Percentiles rank a stretch among this genome's conserved stretches.
These are phyloP conservation scores for Teratosphaeria zuluensis DNA, from an alignment of 2,329 filamentous ascomycete genomes.

Conservation along the genomic window DNA sequence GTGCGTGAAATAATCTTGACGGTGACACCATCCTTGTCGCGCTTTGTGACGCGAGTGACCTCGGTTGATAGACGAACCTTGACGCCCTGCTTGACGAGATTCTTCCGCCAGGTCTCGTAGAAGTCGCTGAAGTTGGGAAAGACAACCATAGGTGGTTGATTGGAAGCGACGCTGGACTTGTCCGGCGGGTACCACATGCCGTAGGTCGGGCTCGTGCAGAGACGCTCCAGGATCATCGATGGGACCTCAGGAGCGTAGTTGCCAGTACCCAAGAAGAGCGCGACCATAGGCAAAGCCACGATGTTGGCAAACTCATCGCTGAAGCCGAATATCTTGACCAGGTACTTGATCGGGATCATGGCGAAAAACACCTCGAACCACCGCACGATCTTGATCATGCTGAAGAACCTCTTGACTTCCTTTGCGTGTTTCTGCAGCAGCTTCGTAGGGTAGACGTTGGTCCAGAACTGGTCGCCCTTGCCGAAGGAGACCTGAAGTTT, in stretches of 20 bases:
- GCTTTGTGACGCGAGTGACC: slow-evolving; percentile 42
- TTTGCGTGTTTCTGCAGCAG: slow-evolving; percentile 46
- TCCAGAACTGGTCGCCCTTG: slow-evolving; percentile 55
- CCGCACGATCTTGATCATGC: slow-evolving; percentile 47
- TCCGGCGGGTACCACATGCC: slow-evolving; percentile 50
- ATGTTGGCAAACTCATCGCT: slow-evolving; percentile 60
- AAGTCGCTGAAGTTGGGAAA: slow-evolving; percentile 55
- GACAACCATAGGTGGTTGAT: slow-evolving; percentile 48
- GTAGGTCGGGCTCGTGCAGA: slow-evolving; percentile 45
- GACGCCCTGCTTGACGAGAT: slow-evolving; percentile 46
- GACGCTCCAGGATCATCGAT: slow-evolving; percentile 51
- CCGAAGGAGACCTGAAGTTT: slow-evolving; percentile 55
- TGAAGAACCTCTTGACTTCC: slow-evolving; percentile 47
- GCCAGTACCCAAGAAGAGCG: slow-evolving; percentile 64
- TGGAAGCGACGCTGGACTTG: slow-evolving; percentile 38
- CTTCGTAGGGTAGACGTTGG: slow-evolving; percentile 53
- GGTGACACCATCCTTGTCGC: slow-evolving; percentile 43
- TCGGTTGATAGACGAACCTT: slow-evolving; percentile 48
- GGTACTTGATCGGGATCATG: slow-evolving; percentile 51
- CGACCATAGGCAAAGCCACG: slow-evolving; percentile 62
- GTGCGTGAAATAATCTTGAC: slow-evolving; percentile 39
- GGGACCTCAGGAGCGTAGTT: slow-evolving; percentile 66
- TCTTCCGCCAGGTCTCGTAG: slow-evolving; percentile 50
- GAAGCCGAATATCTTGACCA: slow-evolving; percentile 60
- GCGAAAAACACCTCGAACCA: slow-evolving; percentile 53